Conservation (phyloP, 768 basidiomycete genomes). For the Strobilomyces dryophilus region DNA sequence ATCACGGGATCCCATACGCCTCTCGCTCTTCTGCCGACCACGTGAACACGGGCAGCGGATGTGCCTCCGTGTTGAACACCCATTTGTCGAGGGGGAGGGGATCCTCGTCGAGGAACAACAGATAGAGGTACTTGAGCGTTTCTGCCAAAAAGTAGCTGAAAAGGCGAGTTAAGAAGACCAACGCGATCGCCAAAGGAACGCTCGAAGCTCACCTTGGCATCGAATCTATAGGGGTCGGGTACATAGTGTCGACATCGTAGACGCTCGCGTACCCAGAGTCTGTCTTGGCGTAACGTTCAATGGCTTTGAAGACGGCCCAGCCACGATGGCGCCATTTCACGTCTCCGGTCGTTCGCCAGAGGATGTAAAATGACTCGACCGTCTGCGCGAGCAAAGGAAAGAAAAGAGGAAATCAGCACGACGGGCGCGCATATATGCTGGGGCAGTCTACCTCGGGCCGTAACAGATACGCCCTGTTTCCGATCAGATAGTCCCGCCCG, state of each 20-base stretch:
- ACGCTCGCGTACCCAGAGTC: slow-evolving; percentile 60
- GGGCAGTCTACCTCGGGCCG: slow-evolving; percentile 59
- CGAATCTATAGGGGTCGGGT: slow-evolving; percentile 40
- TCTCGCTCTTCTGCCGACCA: slow-evolving; percentile 56
- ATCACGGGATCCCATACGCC: slow-evolving; percentile 31
- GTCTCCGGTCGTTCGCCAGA: slow-evolving; percentile 70
- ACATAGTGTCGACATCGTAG: slow-evolving; percentile 39
- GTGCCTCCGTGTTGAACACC: slow-evolving; percentile 70
- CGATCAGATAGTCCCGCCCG: slow-evolving; percentile 52
- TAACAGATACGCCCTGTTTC: slow-evolving; percentile 48
- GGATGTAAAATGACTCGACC: slow-evolving; percentile 64
- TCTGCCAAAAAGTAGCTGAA: slow-evolving; percentile 52
- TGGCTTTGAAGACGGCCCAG: slow-evolving; percentile 65
- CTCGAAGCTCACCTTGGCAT: slow-evolving; percentile 59
- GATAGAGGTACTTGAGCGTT: slow-evolving; percentile 68
- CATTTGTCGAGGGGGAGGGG: slow-evolving; percentile 49
- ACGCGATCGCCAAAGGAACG: not conserved
- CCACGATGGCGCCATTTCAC: slow-evolving; percentile 65
- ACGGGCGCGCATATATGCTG: not conserved
- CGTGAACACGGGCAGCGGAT: slow-evolving; percentile 69
- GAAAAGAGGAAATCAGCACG: not conserved
- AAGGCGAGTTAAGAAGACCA: slow-evolving; percentile 10
- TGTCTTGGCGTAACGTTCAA: slow-evolving; percentile 57
- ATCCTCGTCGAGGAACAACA: slow-evolving; percentile 64
- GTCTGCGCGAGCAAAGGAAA: slow-evolving; percentile 39